Conservation (phyloP, 345 rosid genomes). For the Eucalyptus microcorys region DNA sequence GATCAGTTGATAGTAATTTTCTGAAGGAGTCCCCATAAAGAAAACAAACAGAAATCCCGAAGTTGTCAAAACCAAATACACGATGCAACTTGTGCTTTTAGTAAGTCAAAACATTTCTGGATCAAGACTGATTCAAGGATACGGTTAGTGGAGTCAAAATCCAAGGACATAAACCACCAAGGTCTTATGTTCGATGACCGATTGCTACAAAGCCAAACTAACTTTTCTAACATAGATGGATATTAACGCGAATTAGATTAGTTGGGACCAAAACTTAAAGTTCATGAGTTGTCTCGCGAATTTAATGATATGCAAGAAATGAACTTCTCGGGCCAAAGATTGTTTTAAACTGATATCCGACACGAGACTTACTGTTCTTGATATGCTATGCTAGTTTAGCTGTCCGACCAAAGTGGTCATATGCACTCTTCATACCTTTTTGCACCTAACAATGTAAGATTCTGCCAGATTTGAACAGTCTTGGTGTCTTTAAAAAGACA, state of each 20-base stretch:
- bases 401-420: not conserved
- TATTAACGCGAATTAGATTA: not conserved
- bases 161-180: not conserved
- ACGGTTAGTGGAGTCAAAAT: not conserved
- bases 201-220: not conserved
- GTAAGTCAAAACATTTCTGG: not conserved
- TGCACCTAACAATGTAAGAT: not conserved
- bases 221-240: not conserved
- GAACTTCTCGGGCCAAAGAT: rapidly evolving
- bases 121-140: not conserved
- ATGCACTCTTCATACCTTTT: not conserved
- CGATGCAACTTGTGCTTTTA: not conserved
- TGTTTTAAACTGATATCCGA: not conserved
- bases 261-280: not conserved
- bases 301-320: not conserved
- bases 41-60: not conserved
- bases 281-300: not conserved
- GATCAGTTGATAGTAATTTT: not conserved
- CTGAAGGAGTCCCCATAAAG: not conserved
- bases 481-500: not conserved
- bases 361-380: not conserved
- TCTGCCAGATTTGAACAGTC: not conserved
- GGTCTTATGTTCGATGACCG: not conserved
- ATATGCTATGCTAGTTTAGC: not conserved
- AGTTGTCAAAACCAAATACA: not conserved